A percentile compares a stretch with the other conserved stretches of the same genome.
These are phyloP conservation scores for Myxozyma nipponensis DNA, from an alignment of 805 yeast genomes.

Conservation along the genomic window DNA sequence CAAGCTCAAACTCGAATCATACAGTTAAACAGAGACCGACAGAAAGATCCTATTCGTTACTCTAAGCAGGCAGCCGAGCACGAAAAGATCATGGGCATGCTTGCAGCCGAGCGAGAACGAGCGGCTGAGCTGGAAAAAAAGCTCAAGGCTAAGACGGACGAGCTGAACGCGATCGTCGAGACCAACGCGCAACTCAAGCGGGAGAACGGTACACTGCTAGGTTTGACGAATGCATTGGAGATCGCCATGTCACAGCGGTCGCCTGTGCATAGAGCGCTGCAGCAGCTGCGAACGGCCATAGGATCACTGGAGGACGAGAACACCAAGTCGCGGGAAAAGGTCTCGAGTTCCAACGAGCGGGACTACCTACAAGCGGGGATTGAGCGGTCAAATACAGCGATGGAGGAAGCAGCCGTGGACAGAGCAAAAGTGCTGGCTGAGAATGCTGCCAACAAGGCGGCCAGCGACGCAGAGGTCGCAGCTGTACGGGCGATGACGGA, in stretches of 20 bases:
- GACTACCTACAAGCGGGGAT: constrained; percentile 46
- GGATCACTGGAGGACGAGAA: constrained; percentile 48
- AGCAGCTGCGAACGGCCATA: constrained; percentile 43
- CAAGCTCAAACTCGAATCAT: background rate
- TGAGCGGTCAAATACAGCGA: constrained; percentile 34
- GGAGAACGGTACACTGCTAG: constrained; percentile 34
- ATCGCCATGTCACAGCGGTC: constrained; percentile 30
- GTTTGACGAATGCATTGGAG: constrained; percentile 34
- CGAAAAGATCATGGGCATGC: background rate
- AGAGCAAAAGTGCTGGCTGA: constrained; percentile 33
- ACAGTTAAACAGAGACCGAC: background rate
- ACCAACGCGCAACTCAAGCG: constrained; percentile 11
- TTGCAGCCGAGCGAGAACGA: background rate
- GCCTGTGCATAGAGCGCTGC: constrained; percentile 32
- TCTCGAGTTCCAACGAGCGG: constrained; percentile 53
- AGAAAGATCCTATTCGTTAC: background rate
- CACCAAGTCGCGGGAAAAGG: constrained; percentile 42
- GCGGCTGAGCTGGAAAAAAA: background rate
- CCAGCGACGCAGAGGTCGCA: background rate
- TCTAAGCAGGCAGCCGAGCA: background rate
- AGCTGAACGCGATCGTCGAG: background rate
- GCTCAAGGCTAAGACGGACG: background rate
- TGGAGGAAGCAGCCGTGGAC: constrained; percentile 34
- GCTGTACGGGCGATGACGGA: background rate
- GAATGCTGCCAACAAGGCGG: constrained; percentile 8